Conservation (phyloP, 176 grass and related monocot genomes). For the Rhynchospora pubera region DNA sequence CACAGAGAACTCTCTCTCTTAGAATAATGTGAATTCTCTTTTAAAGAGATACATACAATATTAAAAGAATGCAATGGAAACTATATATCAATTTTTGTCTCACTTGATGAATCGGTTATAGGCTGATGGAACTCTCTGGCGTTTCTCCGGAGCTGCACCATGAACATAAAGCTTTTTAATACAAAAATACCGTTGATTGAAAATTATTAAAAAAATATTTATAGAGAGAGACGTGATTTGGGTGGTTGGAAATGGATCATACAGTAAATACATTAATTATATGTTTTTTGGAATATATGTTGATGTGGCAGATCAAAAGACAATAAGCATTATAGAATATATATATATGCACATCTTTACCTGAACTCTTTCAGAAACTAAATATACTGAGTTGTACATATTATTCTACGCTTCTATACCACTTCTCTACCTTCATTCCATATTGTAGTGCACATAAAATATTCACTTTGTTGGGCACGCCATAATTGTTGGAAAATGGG, state of each 20-base stretch:
- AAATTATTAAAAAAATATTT: background rate
- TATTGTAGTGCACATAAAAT: conserved; percentile 26
- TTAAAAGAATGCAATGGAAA: background rate
- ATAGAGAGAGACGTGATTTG: background rate
- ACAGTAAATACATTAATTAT: conserved; percentile 26
- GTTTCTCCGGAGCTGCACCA: conserved; percentile 74
- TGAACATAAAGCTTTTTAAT: background rate
- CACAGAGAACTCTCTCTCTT: background rate
- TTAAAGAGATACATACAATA: background rate
- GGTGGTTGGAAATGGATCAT: background rate
- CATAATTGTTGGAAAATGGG: background rate
- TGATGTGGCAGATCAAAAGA: conserved; percentile 23
- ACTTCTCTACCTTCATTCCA: conserved; percentile 21
- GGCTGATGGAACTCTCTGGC: conserved; percentile 93
- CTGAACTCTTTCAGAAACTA: conserved; percentile 6
- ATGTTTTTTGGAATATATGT: background rate
- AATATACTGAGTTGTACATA: background rate
- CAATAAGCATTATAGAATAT: conserved; percentile 2
- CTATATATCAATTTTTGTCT: conserved; percentile 12
- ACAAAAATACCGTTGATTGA: background rate
- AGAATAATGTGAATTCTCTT: background rate
- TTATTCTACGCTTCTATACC: conserved; percentile 8
- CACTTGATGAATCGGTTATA: conserved; percentile 99
- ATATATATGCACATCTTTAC: conserved; percentile 1
- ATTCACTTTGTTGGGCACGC: conserved; percentile 9